Evolutionary conservation across 495 filamentous ascomycete genomes (phyloP).

Genomic region (Glarea lozoyensis): DNA sequence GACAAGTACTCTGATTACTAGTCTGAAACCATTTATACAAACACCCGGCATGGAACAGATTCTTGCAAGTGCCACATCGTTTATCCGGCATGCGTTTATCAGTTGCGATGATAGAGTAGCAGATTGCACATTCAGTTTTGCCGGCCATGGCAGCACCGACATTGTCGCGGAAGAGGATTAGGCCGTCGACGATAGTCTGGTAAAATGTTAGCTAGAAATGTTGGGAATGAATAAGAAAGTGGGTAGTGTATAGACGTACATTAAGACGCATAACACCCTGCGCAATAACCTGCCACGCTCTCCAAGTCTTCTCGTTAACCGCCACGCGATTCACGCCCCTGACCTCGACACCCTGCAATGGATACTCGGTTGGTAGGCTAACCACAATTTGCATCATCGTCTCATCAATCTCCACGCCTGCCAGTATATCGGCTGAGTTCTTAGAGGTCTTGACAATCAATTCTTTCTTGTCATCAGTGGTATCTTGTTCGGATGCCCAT

Average conservation of each 20-base stretch:
- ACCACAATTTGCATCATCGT: conserved; percentile 71
- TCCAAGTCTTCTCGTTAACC: conserved; percentile 84
- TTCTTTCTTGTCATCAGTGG: conserved; percentile 56
- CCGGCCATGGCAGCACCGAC: conserved; percentile 81
- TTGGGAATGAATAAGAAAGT: neutral
- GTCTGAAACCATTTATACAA: conserved; percentile 94
- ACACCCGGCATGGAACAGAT: conserved; percentile 84
- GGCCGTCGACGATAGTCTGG: conserved; percentile 73
- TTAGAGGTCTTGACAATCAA: conserved; percentile 64
- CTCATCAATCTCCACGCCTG: conserved; percentile 81
- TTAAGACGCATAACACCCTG: conserved; percentile 90
- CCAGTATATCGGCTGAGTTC: conserved; percentile 63
- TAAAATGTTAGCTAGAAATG: conserved; percentile 36
- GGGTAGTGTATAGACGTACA: conserved; percentile 27
- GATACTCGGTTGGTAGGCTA: conserved; percentile 69
- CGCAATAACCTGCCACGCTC: conserved; percentile 72
- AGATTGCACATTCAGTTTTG: conserved; percentile 93
- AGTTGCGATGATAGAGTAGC: conserved; percentile 82
- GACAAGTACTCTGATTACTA: conserved; percentile 82
- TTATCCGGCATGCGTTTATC: conserved; percentile 88
- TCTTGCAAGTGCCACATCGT: conserved; percentile 85
- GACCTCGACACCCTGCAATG: conserved; percentile 69
- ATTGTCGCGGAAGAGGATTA: conserved; percentile 74
- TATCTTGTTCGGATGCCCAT: conserved; percentile 55
- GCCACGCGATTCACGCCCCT: conserved; percentile 71